Conservation (phyloP, 768 basidiomycete genomes). For the Kwoniella bestiolae region DNA sequence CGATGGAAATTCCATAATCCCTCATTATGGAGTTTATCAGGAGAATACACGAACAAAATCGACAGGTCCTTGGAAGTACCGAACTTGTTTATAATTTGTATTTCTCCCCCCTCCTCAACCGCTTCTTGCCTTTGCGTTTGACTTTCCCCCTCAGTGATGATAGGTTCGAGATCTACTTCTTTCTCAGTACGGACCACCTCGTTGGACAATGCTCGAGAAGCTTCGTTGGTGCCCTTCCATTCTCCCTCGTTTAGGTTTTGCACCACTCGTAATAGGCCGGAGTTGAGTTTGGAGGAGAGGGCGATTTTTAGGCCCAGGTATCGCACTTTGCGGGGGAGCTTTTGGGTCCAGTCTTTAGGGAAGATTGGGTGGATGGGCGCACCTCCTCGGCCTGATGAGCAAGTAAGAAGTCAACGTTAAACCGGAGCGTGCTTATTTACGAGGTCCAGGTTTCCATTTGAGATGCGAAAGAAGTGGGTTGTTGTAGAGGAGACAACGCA, state of each 20-base stretch:
- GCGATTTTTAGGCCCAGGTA: conserved; percentile 92
- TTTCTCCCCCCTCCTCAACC: conserved; percentile 1
- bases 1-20: conserved; percentile 60
- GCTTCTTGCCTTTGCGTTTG: background rate
- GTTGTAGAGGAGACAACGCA: too few relatives aligned
- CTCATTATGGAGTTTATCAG: conserved; percentile 16
- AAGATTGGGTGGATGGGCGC: conserved; percentile 90
- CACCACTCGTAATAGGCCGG: conserved; percentile 75
- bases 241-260: conserved; percentile 46
- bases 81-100: conserved; percentile 32
- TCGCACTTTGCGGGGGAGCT: conserved; percentile 88
- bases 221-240: conserved; percentile 59
- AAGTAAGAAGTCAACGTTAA: too few relatives aligned
- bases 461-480: too few relatives aligned
- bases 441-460: too few relatives aligned
- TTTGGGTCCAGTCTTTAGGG: conserved; percentile 87
- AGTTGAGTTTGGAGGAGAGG: conserved; percentile 77
- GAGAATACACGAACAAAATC: conserved; percentile 51
- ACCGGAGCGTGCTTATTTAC: too few relatives aligned
- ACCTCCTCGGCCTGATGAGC: conserved; percentile 71
- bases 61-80: conserved; percentile 42
- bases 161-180: conserved; percentile 7
- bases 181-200: background rate
- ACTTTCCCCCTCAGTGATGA: background rate
- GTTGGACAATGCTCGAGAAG: conserved; percentile 72